Base-by-base conservation (phyloP, 352 stramenopile species). In the Labyrinthula sp. region DNA sequence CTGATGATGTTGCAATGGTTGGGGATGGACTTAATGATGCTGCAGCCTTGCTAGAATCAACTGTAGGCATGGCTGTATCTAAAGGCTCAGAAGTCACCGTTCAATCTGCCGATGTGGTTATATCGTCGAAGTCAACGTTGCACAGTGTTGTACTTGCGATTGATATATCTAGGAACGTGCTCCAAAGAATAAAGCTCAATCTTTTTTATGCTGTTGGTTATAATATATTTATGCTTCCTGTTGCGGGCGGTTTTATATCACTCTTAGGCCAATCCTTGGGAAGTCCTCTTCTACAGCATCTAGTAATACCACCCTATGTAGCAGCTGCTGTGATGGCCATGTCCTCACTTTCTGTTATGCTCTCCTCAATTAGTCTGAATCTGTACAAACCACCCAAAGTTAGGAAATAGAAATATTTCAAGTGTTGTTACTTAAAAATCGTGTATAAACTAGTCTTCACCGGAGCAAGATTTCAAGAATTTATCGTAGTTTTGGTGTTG, bases 181-280 rank as follows among this genome's bases (percentile, higher is more conserved):
- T 94, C 63, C 72, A 79, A 48, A 72, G 88, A 45, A 97, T 97
- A 49, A 64, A 75, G 5, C 61, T 92, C 24, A 97, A 97, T 65
- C 95, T 95, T 59, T 62, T 93, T 21, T 97, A 82, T 83, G 85
- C 89, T 0, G 66, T 97, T 10, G 71, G 82, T 17, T 99, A 99
- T 74, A 99, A 99, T 63, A 71, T 76, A 12, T 59, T 96, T 45
- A 68, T 85, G 25, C 92, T 99, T 21, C 90, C 90, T 1, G 45
- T 98, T 7, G 83, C 90, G 9, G 88, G 86, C 0, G 90, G 90
- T 38, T 69, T 93, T 33, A n/a, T n/a, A n/a, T n/a, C n/a, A n/a
- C n/a, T n/a, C n/a, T n/a, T n/a, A n/a, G n/a, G n/a, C n/a, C n/a
- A n/a, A n/a, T n/a, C n/a, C n/a, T n/a, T n/a, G n/a, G n/a, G n/a